Conservation (phyloP, 805 yeast species). For the Candida wancherniae region DNA sequence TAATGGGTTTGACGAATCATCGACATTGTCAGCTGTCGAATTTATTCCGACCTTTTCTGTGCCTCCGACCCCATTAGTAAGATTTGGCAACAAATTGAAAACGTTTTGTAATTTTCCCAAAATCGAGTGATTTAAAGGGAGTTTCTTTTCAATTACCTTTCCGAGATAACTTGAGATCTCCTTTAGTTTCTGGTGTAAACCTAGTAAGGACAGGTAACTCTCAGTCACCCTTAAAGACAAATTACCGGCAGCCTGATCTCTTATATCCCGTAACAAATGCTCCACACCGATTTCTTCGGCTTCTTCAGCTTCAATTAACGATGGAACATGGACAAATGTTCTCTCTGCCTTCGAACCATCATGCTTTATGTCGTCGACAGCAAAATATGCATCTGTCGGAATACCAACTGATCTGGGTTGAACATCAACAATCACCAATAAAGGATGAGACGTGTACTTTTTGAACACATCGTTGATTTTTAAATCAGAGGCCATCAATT, state of each 20-base stretch:
- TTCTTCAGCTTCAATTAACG: conserved; percentile 92
- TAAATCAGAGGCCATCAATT: conserved; percentile 79
- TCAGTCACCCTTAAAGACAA: conserved; percentile 82
- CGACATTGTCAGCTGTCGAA: conserved; percentile 8
- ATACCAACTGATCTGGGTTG: conserved; percentile 80
- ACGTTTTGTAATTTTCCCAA: conserved; percentile 92
- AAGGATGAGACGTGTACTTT: conserved; percentile 73
- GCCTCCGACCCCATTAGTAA: conserved; percentile 30
- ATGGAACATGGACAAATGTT: conserved; percentile 90
- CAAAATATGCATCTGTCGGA: conserved; percentile 92
- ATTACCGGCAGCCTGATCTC: conserved; percentile 95
- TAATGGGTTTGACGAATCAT: conserved; percentile 45
- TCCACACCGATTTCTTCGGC: conserved; percentile 99
- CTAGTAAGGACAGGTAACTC: conserved; percentile 82
- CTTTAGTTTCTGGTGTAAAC: conserved; percentile 70
- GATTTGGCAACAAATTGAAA: conserved; percentile 86
- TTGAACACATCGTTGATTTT: conserved; percentile 87
- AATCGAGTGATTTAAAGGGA: conserved; percentile 87
- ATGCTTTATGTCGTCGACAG: conserved; percentile 91
- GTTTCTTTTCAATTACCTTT: conserved; percentile 61
- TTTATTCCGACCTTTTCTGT: conserved; percentile 7
- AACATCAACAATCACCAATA: conserved; percentile 87
- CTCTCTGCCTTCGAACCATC: conserved; percentile 92
- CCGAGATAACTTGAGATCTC: conserved; percentile 76
- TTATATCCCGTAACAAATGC: conserved; percentile 86